Conservation (phyloP, 768 basidiomycete species). For the Pulveroboletus sp. region DNA sequence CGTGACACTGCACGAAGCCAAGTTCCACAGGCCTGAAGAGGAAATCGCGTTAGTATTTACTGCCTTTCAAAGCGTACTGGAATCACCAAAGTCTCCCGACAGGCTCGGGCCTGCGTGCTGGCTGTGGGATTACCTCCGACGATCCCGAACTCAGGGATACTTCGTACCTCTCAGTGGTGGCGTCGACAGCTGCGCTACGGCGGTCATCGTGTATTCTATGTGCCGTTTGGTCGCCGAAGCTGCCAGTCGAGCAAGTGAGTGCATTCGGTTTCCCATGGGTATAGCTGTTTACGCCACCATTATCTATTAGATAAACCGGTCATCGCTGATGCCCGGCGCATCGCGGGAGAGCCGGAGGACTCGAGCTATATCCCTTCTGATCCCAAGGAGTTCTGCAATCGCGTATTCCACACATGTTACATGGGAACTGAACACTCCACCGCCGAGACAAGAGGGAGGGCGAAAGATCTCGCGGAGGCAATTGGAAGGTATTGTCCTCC, state of each 20-base stretch:
- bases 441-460: slow-evolving; percentile 75
- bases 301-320: slow-evolving; percentile 65
- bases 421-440: slow-evolving; percentile 99
- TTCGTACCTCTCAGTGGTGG: slow-evolving; percentile 95
- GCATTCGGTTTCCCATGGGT: not conserved
- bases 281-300: not conserved
- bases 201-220: slow-evolving; percentile 95
- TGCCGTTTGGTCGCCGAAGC: slow-evolving; percentile 86
- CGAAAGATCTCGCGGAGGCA: slow-evolving; percentile 79
- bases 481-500: slow-evolving; percentile 71
- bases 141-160: slow-evolving; percentile 91
- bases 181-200: slow-evolving; percentile 96
- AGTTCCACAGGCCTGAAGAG: slow-evolving; percentile 86
- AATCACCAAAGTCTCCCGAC: not conserved
- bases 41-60: slow-evolving; percentile 81
- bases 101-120: slow-evolving; percentile 97
- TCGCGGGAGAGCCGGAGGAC: slow-evolving; percentile 76
- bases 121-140: slow-evolving; percentile 99
- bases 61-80: not conserved
- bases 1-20: slow-evolving; percentile 35
- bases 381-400: slow-evolving; percentile 75
- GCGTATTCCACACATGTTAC: slow-evolving; percentile 96
- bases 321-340: slow-evolving; percentile 85
- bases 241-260: slow-evolving; percentile 62
- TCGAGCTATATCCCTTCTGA: slow-evolving; percentile 84